Conservation (phyloP, 768 basidiomycete species). For the Lactarius sanguifluus region DNA sequence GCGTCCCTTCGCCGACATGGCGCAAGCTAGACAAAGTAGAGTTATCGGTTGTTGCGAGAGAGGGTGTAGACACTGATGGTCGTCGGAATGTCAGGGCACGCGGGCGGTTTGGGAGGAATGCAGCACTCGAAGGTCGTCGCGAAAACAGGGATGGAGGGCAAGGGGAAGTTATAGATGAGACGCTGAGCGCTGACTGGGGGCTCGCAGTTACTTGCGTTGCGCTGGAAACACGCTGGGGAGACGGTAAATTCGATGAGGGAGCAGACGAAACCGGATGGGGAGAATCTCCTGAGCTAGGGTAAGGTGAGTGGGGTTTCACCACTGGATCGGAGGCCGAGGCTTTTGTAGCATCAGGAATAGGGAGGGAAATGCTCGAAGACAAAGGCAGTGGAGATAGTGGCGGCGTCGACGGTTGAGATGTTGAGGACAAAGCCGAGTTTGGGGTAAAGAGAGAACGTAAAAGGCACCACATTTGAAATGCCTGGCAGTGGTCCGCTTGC, state of each 20-base stretch:
- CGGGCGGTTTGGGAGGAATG: slow-evolving; percentile 28
- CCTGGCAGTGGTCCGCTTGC: slow-evolving; percentile 52
- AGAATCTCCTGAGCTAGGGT: slow-evolving; percentile 15
- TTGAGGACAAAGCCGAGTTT: slow-evolving; percentile 36
- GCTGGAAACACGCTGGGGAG: slow-evolving; percentile 23
- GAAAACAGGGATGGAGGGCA: slow-evolving; percentile 24
- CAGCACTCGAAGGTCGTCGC: slow-evolving; percentile 26
- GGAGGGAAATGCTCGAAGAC: slow-evolving; percentile 30
- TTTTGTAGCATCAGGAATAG: slow-evolving; percentile 23
- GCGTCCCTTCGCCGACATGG: slow-evolving; percentile 73
- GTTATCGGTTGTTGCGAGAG: slow-evolving; percentile 39
- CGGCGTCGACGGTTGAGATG: slow-evolving; percentile 32
- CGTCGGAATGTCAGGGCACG: slow-evolving; percentile 39
- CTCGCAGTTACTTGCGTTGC: slow-evolving; percentile 18
- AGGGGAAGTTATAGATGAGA: slow-evolving; percentile 21
- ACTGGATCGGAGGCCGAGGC: slow-evolving; percentile 33
- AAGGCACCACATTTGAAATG: slow-evolving; percentile 68
- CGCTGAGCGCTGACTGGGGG: slow-evolving; percentile 22
- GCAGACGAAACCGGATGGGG: slow-evolving; percentile 14
- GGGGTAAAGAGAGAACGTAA: slow-evolving; percentile 55
- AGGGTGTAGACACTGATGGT: slow-evolving; percentile 42
- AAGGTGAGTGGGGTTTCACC: slow-evolving; percentile 23
- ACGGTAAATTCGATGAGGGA: slow-evolving; percentile 26
- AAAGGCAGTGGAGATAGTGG: slow-evolving; percentile 32
- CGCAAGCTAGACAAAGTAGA: slow-evolving; percentile 45